Base-by-base conservation (phyloP, 257 asterid genomes). In the Ajuga chamaepitys region DNA sequence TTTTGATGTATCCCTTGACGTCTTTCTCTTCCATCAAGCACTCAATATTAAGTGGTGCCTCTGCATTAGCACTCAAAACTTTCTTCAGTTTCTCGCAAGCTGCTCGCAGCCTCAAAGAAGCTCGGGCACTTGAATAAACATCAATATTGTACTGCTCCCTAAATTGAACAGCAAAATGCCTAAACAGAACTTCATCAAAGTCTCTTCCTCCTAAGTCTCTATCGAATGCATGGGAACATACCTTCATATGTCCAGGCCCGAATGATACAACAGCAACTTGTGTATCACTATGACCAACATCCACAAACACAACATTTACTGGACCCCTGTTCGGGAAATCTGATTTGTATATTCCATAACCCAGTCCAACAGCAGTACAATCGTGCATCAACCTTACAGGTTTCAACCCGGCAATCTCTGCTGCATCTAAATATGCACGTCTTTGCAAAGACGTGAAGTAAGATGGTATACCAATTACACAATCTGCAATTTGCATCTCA, bases 1-100 rank as follows among this genome's bases (percentile, higher is more conserved):
- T 86, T 76, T 82, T 90, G 54, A 94, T 83, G 76, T 77, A 79
- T 50, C 99, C 99, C 74, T 75, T 85, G 44, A 94, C 97, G 62
- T 94, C 99, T 77, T 90, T 90, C 81, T 94, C 99, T 66, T 94
- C 99, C 97, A 94, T 94, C 83, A 94, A 82, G 78, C 99, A 94
- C 78, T 94, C 99, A 37, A 94, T 88, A 77, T 80, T 90, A 58
- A 94, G 85, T 4, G 88, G 97, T 42, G 95, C 97, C 85, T 94
- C 97, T 8, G 95, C 76, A 66, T 94, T 94, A 46, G 99, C 99
- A 81, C 99, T 94, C 89, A 94, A 85, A 42, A 94, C 89, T 76
- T 94, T 94, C 86, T 94, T 94, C 81, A 94, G 73, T 72, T 90
- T 94, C 82, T 94, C 99, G 71, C 99, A 89, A 8, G 99, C 66